Percentiles rank a stretch among this genome's conserved stretches.
These are phyloP conservation scores for Fusarium austroafricanum DNA, from an alignment of 2,329 filamentous ascomycete genomes.

Conservation along the genomic window DNA sequence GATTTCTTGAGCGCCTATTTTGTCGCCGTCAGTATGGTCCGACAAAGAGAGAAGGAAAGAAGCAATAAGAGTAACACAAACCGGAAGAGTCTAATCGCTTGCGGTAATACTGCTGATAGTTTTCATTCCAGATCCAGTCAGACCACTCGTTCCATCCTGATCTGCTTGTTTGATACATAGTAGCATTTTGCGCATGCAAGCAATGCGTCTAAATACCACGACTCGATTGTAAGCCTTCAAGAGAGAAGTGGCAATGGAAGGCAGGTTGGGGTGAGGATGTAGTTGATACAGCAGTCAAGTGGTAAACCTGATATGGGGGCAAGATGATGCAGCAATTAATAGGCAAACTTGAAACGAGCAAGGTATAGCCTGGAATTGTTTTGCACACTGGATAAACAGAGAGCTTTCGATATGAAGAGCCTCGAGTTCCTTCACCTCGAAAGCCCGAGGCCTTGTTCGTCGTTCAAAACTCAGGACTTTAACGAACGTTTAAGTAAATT, in stretches of 20 bases:
- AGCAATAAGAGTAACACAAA: slow-evolving; percentile 26
- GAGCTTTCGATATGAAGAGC: background rate
- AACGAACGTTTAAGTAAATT: slow-evolving; percentile 26
- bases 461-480: slow-evolving; percentile 21
- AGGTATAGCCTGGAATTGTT: background rate
- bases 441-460: slow-evolving; percentile 19
- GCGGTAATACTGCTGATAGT: slow-evolving; percentile 47
- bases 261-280: background rate
- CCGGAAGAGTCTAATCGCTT: slow-evolving; percentile 46
- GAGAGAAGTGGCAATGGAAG: background rate
- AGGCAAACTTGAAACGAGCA: background rate
- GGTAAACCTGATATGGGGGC: background rate
- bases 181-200: slow-evolving; percentile 45
- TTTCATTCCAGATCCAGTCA: slow-evolving; percentile 47
- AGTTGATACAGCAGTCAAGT: slow-evolving; percentile 3
- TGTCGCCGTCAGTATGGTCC: slow-evolving; percentile 10
- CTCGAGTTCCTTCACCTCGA: background rate
- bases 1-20: slow-evolving; percentile 41
- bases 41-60: background rate
- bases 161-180: slow-evolving; percentile 43
- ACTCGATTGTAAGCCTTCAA: slow-evolving; percentile 2
- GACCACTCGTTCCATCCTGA: slow-evolving; percentile 42
- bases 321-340: background rate
- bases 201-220: slow-evolving; percentile 14
- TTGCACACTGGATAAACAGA: background rate